phyloP scores from a whole-genome alignment of 768 basidiomycete genomes.

The Calocybe indica region DNA sequence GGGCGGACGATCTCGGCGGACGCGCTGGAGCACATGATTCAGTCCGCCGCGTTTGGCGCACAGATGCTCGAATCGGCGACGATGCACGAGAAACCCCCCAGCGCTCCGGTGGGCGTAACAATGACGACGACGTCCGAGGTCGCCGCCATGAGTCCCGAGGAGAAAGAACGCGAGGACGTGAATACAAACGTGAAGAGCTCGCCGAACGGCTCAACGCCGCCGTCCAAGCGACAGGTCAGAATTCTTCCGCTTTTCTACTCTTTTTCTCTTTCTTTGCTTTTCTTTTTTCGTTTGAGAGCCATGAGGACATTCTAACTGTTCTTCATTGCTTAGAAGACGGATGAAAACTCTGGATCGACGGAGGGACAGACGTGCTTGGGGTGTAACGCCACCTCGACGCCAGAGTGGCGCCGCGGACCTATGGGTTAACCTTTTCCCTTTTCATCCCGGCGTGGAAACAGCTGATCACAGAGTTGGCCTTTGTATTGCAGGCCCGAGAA shows the following conservation, averaged over 20 bases:
- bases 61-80: conserved; percentile 40
- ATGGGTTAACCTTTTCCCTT: conserved; percentile 47
- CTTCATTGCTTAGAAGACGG: conserved; percentile 2
- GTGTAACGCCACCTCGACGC: conserved; percentile 79
- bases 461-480: not conserved
- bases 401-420: conserved; percentile 83
- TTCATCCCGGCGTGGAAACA: not conserved
- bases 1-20: conserved; percentile 17
- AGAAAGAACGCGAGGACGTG: conserved; percentile 2
- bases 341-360: conserved; percentile 2
- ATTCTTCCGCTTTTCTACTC: not conserved
- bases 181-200: conserved; percentile 1
- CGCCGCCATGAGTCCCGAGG: conserved; percentile 5
- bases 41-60: conserved; percentile 35
- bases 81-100: conserved; percentile 4
- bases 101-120: conserved; percentile 3
- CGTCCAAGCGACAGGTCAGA: conserved; percentile 6
- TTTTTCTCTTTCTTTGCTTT: not conserved
- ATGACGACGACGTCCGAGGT: conserved; percentile 7
- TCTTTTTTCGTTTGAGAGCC: not conserved
- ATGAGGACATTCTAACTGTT: not conserved
- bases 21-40: conserved; percentile 34
- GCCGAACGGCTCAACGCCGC: not conserved
- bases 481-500: conserved; percentile 56
- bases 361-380: conserved; percentile 77